Conservation (phyloP, 257 asterid genomes). For the Schizonepeta tenuifolia region DNA sequence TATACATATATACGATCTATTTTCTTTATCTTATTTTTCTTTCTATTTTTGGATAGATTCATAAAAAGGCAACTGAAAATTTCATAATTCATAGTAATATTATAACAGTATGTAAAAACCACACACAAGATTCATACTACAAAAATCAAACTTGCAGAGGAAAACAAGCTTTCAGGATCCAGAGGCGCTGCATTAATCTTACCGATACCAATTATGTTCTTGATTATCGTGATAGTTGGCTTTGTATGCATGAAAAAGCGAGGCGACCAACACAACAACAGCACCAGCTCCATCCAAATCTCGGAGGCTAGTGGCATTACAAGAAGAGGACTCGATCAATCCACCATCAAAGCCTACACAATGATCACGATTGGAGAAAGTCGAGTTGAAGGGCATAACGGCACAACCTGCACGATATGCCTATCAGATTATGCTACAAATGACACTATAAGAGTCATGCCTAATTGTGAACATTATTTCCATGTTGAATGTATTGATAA, state of each 20-base stretch:
- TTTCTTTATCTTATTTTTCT: background rate
- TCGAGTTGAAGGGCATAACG: background rate
- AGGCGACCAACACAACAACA: background rate
- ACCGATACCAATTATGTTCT: slow-evolving; percentile 37
- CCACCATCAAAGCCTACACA: background rate
- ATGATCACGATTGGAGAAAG: background rate
- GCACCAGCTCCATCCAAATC: slow-evolving; percentile 26
- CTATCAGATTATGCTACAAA: slow-evolving; percentile 39
- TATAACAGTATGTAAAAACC: too few relatives aligned
- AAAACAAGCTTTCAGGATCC: slow-evolving; percentile 14
- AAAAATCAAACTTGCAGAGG: slow-evolving; percentile 25
- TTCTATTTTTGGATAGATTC: background rate
- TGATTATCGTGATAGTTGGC: slow-evolving; percentile 21
- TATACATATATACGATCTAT: too few relatives aligned
- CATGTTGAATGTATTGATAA: slow-evolving; percentile 42
- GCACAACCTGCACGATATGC: background rate
- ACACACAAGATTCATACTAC: too few relatives aligned
- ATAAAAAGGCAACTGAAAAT: background rate
- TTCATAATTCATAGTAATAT: too few relatives aligned
- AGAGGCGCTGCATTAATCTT: slow-evolving; percentile 35
- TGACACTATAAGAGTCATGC: slow-evolving; percentile 45
- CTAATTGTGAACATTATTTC: slow-evolving; percentile 48
- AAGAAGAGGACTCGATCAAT: background rate
- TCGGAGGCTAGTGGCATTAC: slow-evolving; percentile 27
- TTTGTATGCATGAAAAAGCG: slow-evolving; percentile 25